phyloP scores from a whole-genome alignment of 108 stramenopile species.

The Aurantiochytrium sp. region DNA sequence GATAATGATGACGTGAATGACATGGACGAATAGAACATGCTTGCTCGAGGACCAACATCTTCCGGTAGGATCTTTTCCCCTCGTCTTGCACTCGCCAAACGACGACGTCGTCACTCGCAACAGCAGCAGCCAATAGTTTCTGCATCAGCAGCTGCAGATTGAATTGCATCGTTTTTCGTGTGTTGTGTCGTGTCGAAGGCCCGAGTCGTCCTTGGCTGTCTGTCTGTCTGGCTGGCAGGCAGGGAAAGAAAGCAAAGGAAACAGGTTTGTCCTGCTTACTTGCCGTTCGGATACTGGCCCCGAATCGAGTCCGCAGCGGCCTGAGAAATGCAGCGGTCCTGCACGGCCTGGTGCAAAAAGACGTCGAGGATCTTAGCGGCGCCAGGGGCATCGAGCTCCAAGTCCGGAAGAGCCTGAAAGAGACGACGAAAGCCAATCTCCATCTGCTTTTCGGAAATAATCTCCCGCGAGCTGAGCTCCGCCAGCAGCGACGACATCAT shows the following conservation, averaged over 20 bases:
- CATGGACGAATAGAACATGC: no score
- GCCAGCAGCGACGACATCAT: slow-evolving; percentile 29
- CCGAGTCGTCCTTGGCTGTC: neutral
- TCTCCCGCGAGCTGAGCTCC: slow-evolving; percentile 22
- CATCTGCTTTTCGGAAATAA: slow-evolving; percentile 36
- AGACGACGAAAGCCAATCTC: slow-evolving; percentile 23
- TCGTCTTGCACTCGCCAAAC: no score
- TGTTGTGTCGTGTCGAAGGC: no score
- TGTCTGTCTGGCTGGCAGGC: neutral
- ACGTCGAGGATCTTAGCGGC: slow-evolving; percentile 3
- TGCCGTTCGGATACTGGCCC: neutral
- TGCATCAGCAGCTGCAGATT: no score
- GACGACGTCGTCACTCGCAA: no score
- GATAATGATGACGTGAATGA: no score
- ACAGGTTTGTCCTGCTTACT: no score
- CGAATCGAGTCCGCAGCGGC: neutral
- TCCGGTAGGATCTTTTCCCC: no score
- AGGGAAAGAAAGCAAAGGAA: neutral
- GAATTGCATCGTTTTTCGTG: no score
- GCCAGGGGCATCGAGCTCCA: slow-evolving; percentile 17
- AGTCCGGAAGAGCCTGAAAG: neutral
- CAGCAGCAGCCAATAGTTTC: no score
- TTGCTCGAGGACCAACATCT: no score
- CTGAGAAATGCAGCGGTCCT: neutral
- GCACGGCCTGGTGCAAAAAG: neutral